These are phyloP conservation scores for Leptosphaerulina australis DNA, from an alignment of 2,329 filamentous ascomycete species.

Conservation along the genomic window DNA sequence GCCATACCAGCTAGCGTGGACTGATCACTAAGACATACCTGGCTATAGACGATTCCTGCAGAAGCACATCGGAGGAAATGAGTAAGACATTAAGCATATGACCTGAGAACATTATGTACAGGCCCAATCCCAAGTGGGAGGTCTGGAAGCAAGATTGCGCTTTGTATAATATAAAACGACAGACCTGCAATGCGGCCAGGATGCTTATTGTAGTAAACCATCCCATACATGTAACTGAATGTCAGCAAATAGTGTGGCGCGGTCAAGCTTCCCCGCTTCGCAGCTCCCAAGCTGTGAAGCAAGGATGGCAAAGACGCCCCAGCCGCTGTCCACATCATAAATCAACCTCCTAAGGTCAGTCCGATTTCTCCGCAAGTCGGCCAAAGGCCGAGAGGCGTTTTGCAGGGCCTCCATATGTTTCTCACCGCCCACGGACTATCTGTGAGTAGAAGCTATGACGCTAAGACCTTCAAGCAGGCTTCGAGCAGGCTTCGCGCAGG, in stretches of 20 bases:
- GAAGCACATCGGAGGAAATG: background rate
- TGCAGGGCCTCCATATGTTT: conserved; percentile 10
- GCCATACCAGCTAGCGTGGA: background rate
- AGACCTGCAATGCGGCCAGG: conserved; percentile 6
- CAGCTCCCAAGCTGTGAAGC: conserved; percentile 21
- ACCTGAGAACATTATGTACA: background rate
- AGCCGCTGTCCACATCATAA: conserved; percentile 32
- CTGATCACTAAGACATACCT: too few species aligned
- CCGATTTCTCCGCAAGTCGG: conserved; percentile 21
- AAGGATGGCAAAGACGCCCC: conserved; percentile 28
- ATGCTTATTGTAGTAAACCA: conserved; percentile 26
- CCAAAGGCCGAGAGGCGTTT: conserved; percentile 33
- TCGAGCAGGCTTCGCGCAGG: conserved; percentile 15
- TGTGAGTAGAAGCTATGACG: conserved; percentile 13
- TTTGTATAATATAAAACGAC: conserved; percentile 10
- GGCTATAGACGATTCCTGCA: too few species aligned
- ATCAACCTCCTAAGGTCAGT: conserved; percentile 23
- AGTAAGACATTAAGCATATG: background rate
- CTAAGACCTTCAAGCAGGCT: conserved; percentile 13
- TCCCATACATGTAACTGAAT: conserved; percentile 13
- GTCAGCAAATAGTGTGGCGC: conserved; percentile 21
- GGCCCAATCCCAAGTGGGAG: background rate
- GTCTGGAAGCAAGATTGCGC: background rate
- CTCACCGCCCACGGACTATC: background rate
- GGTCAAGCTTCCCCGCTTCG: conserved; percentile 33